Evolutionary conservation across 768 basidiomycete genomes (phyloP), one percentile per base, ranked within the genome.

Genomic region (Rhodotorula paludigena): DNA sequence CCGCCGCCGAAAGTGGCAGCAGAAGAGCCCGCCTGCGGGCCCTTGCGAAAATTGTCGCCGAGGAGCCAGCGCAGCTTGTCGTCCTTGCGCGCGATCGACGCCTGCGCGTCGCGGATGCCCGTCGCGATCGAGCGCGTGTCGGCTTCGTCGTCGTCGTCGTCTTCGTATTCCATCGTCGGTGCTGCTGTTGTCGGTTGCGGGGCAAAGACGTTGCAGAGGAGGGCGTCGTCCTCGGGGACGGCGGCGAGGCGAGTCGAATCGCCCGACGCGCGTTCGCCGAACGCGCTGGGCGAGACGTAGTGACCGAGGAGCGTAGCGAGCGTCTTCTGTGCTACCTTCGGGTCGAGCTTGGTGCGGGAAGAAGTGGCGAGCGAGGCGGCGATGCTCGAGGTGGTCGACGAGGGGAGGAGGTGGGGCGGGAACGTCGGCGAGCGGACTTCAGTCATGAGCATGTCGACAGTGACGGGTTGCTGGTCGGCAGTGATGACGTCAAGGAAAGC

Each of bases 51-150:
- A 25, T 63, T 42, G 32, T 62, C 51, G 25, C 66, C 66, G 48
- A 68, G 57, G 21, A 68, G 56, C 66, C 56, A 57, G 5, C 33
- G n/a, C 14, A 68, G 60, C 42, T 68, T 68, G 32, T 68, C 25
- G 41, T 68, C 66, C 57, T 62, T 68, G 18, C 66, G 36, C 16
- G 39, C 33, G 60, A 68, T 68, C n/a, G 56, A 53, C n/a, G 57
- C 60, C 2, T 52, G 48, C 42, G 66, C 66, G 42, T 62, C 66
- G n/a, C 57, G 49, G 44, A 68, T 68, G 12, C 60, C 66, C 2
- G 66, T 53, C 0, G 42, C 33, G 39, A 63, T 57, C 35, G 48
- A 52, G n/a, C 60, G 41, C 30, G 55, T 53, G 49, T 68, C 66
- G 35, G 45, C 51, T 28, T 64, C 57, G 32, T 58, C 57, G 15